These are phyloP conservation scores for Aspergillus persii DNA, from an alignment of 2,329 filamentous ascomycete species.

Conservation along the genomic window DNA sequence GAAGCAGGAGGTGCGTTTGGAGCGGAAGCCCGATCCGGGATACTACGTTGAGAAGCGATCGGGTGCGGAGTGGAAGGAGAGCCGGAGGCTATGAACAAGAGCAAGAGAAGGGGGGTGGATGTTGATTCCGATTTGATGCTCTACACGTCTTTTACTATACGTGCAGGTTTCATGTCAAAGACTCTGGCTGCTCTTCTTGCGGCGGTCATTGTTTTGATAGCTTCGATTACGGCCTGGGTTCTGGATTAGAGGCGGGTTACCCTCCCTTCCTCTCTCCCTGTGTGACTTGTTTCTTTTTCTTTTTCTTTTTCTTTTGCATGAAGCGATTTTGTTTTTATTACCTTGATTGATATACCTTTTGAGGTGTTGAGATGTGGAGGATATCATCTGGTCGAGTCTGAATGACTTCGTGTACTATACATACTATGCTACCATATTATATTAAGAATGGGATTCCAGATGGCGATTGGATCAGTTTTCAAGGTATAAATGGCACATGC, in stretches of 20 bases:
- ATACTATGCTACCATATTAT: constrained; percentile 9
- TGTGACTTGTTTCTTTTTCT: background rate
- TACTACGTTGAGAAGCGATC: constrained; percentile 70
- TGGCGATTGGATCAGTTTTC: background rate
- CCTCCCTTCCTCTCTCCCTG: background rate
- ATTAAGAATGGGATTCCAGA: constrained; percentile 2
- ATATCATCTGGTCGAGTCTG: background rate
- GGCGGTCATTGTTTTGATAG: too few species aligned
- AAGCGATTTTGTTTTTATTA: constrained; percentile 13
- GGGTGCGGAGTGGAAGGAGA: constrained; percentile 22
- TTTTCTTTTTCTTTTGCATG: constrained; percentile 20
- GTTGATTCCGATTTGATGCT: too few species aligned
- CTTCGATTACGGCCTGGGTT: background rate
- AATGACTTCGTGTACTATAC: constrained; percentile 11
- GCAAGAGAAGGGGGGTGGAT: too few species aligned
- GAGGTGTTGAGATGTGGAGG: background rate
- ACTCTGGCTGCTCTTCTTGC: too few species aligned
- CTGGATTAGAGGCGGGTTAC: background rate
- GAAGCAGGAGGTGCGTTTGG: constrained; percentile 66
- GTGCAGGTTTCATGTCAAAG: too few species aligned
- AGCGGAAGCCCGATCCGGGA: constrained; percentile 72
- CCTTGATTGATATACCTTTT: background rate
- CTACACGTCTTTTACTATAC: too few species aligned
- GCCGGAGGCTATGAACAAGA: constrained; percentile 4
- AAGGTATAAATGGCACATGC: background rate